phyloP scores from a whole-genome alignment of 129 eudicot species.

The Lactuca saligna region DNA sequence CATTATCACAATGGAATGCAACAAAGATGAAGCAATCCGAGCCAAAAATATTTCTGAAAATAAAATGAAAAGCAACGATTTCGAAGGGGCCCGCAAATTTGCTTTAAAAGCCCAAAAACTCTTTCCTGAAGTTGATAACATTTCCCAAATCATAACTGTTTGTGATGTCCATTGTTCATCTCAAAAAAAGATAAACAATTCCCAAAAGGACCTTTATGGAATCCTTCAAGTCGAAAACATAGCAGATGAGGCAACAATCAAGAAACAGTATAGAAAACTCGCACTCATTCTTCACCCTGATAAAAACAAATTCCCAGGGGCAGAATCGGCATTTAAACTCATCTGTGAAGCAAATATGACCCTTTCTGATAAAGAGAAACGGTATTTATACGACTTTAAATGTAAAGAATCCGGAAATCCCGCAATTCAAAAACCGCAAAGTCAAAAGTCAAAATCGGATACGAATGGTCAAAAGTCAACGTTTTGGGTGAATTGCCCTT shows the following conservation, averaged over 20 bases:
- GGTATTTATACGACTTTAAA: slow-evolving; percentile 49
- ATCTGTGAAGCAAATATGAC: slow-evolving; percentile 73
- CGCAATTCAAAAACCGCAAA: slow-evolving; percentile 32
- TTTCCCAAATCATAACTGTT: slow-evolving; percentile 63
- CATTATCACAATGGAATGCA: slow-evolving; percentile 64
- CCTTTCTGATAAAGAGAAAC: slow-evolving; percentile 61
- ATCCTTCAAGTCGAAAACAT: slow-evolving; percentile 71
- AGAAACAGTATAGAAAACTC: slow-evolving; percentile 78
- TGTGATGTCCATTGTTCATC: slow-evolving; percentile 92
- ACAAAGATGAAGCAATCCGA: slow-evolving; percentile 81
- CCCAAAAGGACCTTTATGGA: slow-evolving; percentile 65
- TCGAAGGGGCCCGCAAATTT: slow-evolving; percentile 66
- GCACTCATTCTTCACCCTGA: slow-evolving; percentile 92
- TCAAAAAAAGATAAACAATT: slow-evolving; percentile 37
- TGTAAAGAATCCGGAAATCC: slow-evolving; percentile 26
- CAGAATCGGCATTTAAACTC: slow-evolving; percentile 94
- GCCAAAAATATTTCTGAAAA: slow-evolving; percentile 66
- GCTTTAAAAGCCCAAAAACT: slow-evolving; percentile 64
- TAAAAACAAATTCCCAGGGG: slow-evolving; percentile 85
- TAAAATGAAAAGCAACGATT: slow-evolving; percentile 69
- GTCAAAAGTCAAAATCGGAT: slow-evolving; percentile 29
- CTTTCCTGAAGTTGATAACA: slow-evolving; percentile 66
- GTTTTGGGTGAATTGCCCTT: slow-evolving; percentile 59
- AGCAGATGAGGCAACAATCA: slow-evolving; percentile 64
- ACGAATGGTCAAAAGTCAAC: slow-evolving; percentile 28